Base-by-base conservation (phyloP, 2,329 filamentous ascomycete genomes). In the Cryphonectria naterciae region DNA sequence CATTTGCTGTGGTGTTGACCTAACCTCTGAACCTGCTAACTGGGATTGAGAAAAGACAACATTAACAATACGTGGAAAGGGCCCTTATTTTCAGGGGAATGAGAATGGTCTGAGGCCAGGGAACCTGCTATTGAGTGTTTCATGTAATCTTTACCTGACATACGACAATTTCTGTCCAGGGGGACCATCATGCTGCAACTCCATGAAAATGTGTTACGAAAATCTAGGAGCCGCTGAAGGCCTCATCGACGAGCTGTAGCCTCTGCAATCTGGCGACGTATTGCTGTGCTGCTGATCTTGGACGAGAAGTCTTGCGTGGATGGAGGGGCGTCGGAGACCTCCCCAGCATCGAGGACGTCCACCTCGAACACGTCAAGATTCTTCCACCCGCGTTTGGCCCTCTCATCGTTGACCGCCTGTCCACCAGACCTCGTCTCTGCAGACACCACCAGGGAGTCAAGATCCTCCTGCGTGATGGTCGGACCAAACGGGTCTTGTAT, bases 221-320 rank as follows among this genome's bases (percentile, higher is more conserved):
- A 37, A n/a, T 17, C 25, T 17, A 32, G 25, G 25, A 32, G 22
- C 17, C 6, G 4, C 28, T 7, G 13, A n/a, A 19, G 7, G 11
- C 43, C 17, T 72, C 64, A 72, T 56, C 17, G 60, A 39, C 66
- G 28, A 10, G 61, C 62, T 15, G 69, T 46, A 58, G 78, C 77
- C 70, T 81, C 77, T 0, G 85, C 83, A 69, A 80, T 83, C 71
- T 82, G 83, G 77, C 83, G 82, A 68, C 92, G 85, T 75, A 97
- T 97, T 70, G 92, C 92, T 0, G 95, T 97, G 81, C 95, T 98
- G 84, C 94, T 97, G 75, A 98, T 93, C 83, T 98, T 98, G 73
- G 88, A 87, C 37, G 91, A 88, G 80, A 97, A 97, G 74, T 87
- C 86, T 70, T 90, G 87, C 17, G 79, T 83, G 74, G 81, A 82